These are phyloP conservation scores for Chamaenerion angustifolium DNA, from an alignment of 345 rosid species.

Conservation along the genomic window DNA sequence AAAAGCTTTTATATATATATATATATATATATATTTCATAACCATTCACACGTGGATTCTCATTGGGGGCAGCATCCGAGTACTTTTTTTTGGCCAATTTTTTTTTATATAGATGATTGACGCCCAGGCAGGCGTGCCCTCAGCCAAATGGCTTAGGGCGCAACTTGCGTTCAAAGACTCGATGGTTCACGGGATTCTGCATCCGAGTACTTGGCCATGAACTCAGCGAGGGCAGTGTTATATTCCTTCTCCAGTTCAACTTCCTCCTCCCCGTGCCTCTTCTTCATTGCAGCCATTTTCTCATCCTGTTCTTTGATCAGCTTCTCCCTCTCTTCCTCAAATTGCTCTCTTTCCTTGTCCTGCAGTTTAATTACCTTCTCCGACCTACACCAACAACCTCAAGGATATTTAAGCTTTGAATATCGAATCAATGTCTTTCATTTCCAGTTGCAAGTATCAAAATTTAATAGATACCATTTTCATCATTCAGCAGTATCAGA, in stretches of 20 bases:
- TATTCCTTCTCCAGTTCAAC: conserved; percentile 44
- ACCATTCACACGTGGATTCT: too few species aligned
- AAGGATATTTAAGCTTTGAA: neutral
- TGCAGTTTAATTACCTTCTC: conserved; percentile 36
- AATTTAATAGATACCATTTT: too few species aligned
- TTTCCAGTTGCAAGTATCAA: too few species aligned
- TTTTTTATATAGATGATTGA: too few species aligned
- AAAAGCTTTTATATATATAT: too few species aligned
- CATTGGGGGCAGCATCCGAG: too few species aligned
- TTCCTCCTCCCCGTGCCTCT: conserved; percentile 49
- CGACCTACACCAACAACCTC: conserved; percentile 25
- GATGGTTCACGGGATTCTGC: too few species aligned
- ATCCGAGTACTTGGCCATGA: conserved; percentile 41
- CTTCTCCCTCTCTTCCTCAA: conserved; percentile 55
- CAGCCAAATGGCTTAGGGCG: too few species aligned
- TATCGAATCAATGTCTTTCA: neutral
- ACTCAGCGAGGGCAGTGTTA: conserved; percentile 18
- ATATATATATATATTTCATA: too few species aligned
- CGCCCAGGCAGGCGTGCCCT: too few species aligned
- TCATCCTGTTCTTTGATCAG: conserved; percentile 40
- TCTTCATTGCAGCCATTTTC: conserved; percentile 37
- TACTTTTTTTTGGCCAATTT: too few species aligned
- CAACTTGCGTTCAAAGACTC: too few species aligned
- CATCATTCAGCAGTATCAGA: neutral
- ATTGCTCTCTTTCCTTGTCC: conserved; percentile 50